Evolutionary conservation across 176 grass and related monocot species (phyloP).

Genomic region (Sorghum bicolor): DNA sequence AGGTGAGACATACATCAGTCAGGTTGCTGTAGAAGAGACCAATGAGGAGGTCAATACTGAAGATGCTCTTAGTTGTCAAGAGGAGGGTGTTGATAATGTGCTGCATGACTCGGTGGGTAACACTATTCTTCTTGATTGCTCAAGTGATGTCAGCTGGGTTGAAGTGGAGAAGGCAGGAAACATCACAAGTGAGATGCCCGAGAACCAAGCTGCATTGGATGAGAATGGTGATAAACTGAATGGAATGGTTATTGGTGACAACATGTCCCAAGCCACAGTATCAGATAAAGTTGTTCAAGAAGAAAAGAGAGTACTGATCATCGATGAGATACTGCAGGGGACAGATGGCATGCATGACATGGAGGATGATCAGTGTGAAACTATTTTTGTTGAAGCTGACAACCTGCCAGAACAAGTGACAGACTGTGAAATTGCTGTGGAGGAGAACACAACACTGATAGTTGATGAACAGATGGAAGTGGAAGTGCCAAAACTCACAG

Average conservation of each 20-base stretch:
- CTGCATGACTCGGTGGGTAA: too few relatives aligned
- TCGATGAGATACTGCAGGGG: not conserved
- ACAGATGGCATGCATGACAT: not conserved
- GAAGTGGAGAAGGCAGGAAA: too few relatives aligned
- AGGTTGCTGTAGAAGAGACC: too few relatives aligned
- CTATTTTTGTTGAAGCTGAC: not conserved
- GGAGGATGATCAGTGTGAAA: not conserved
- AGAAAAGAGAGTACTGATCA: not conserved
- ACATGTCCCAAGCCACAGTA: not conserved
- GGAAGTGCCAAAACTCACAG: too few relatives aligned
- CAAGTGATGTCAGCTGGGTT: too few relatives aligned
- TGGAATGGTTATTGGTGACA: not conserved
- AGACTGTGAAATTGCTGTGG: not conserved
- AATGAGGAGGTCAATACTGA: not conserved
- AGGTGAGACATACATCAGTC: too few relatives aligned
- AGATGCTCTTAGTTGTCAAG: too few relatives aligned
- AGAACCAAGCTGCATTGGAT: not conserved
- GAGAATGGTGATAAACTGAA: not conserved
- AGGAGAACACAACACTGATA: not conserved
- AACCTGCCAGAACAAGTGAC: not conserved
- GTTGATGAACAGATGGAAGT: too few relatives aligned
- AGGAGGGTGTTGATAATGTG: too few relatives aligned
- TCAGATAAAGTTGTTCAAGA: not conserved
- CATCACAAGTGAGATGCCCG: not conserved
- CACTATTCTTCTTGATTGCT: too few relatives aligned